phyloP scores from a whole-genome alignment of 768 basidiomycete species.

The Wakefieldia striispora region DNA sequence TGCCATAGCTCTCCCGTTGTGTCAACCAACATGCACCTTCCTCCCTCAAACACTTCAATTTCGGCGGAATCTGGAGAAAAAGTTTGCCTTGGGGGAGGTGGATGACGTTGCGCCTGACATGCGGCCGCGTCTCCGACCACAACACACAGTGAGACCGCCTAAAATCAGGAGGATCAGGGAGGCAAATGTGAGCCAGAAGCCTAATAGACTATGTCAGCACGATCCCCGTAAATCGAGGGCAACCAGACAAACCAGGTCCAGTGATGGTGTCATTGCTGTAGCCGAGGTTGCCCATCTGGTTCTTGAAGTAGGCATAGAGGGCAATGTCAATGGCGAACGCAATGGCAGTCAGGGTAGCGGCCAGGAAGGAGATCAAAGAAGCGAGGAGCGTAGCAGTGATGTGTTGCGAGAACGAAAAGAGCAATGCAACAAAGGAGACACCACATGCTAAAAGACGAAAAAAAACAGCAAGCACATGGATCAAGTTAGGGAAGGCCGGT shows the following conservation, averaged over 20 bases:
- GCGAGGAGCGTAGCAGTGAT: slow-evolving; percentile 43
- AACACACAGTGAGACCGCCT: slow-evolving; percentile 68
- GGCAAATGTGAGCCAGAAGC: slow-evolving; percentile 75
- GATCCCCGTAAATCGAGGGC: neutral
- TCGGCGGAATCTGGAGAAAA: slow-evolving; percentile 40
- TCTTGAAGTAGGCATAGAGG: slow-evolving; percentile 59
- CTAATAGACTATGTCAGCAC: slow-evolving; percentile 32
- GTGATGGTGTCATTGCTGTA: slow-evolving; percentile 46
- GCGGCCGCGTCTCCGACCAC: slow-evolving; percentile 59
- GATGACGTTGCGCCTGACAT: slow-evolving; percentile 38
- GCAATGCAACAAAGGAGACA: slow-evolving; percentile 61
- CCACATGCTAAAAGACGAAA: slow-evolving; percentile 39
- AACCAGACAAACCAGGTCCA: slow-evolving; percentile 53
- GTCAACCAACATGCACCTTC: neutral
- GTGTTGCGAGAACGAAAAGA: slow-evolving; percentile 60
- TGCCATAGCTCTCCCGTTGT: neutral
- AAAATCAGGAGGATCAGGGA: slow-evolving; percentile 60
- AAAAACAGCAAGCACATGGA: slow-evolving; percentile 1
- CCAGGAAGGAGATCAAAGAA: slow-evolving; percentile 59
- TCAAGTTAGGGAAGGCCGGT: neutral
- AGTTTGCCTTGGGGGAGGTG: slow-evolving; percentile 23
- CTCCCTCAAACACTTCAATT: slow-evolving; percentile 18
- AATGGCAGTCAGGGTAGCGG: slow-evolving; percentile 63
- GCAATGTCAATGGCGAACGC: slow-evolving; percentile 79
- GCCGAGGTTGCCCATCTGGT: slow-evolving; percentile 52